Evolutionary conservation across 805 yeast genomes (phyloP), one percentile per base, ranked within the genome.

Genomic region (Saccharomycopsis schoenii): DNA sequence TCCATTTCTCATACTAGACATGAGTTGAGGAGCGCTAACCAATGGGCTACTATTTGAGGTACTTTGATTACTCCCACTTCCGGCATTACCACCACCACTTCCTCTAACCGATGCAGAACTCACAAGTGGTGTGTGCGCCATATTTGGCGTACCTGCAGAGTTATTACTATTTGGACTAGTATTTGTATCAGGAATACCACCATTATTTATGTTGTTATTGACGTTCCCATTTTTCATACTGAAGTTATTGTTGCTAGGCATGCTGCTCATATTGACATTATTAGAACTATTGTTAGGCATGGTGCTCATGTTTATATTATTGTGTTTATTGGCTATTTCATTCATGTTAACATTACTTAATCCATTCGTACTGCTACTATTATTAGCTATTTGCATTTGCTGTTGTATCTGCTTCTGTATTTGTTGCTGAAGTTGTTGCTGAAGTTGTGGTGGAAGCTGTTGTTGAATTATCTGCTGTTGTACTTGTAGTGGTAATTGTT

Each of bases 361-460:
- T 24, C 21, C 57, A 19, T 51, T 57, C n/a, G 47, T 59, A 24
- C 55, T 52, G 39, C 56, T 59, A 17, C 34, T 64, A 57, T 59
- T 34, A 19, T 25, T 56, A 41, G 43, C 50, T 17, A 42, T 50
- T 21, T 51, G 60, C 42, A 17, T 47, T 24, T 40, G 51, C 17
- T 21, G 58, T 41, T 56, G 58, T 8, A 43, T 25, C 36, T 55
- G 56, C 54, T 51, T 56, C 52, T 41, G 60, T 24, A 50, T 52
- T 14, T 42, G 36, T 62, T 64, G 60, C 60, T 60, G 24, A 64
- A 21, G 50, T 58, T 68, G 61, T 58, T 64, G 21, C 66, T 61
- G 65, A 34, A 55, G 61, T 19, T 58, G 61, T 6, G 34, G 51
- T 41, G 50, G 58, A 19, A 43, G 58, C 25, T 56, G 58, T 34